phyloP scores from a whole-genome alignment of 1,139 yeast genomes.

The Taphrina flavorubra region DNA sequence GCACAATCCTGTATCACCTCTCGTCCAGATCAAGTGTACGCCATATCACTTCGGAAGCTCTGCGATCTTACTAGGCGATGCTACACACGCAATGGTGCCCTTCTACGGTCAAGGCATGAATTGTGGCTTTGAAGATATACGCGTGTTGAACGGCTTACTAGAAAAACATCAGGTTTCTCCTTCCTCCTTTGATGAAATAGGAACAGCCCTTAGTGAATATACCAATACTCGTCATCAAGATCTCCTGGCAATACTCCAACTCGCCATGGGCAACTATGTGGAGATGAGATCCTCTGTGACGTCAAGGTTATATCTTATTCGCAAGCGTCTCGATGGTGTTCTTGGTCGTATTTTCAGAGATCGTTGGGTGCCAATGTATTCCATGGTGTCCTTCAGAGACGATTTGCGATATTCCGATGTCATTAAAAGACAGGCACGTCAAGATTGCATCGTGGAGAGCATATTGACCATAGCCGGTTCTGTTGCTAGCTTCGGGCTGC shows the following conservation, averaged over 20 bases:
- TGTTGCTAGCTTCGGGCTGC: constrained; percentile 4
- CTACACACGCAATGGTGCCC: constrained; percentile 97
- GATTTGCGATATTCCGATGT: constrained; percentile 81
- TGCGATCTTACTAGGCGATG: constrained; percentile 81
- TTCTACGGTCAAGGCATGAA: constrained; percentile 98
- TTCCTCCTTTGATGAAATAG: constrained; percentile 54
- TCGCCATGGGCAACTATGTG: constrained; percentile 79
- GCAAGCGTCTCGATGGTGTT: constrained; percentile 71
- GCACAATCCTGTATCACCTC: constrained; percentile 73
- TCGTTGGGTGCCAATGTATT: constrained; percentile 73
- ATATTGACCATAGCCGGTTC: constrained; percentile 1
- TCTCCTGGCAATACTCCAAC: constrained; percentile 71
- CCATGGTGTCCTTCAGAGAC: constrained; percentile 88
- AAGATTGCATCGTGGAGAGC: constrained; percentile 49
- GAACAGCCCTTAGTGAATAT: constrained; percentile 64
- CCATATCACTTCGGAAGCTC: constrained; percentile 73
- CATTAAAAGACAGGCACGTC: constrained; percentile 60
- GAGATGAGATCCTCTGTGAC: constrained; percentile 89
- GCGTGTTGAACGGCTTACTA: constrained; percentile 55
- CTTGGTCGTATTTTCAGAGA: constrained; percentile 56
- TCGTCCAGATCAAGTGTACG: constrained; percentile 58
- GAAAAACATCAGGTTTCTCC: constrained; percentile 59
- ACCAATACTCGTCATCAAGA: constrained; percentile 66
- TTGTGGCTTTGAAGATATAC: constrained; percentile 91
- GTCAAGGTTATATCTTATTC: constrained; percentile 64